Conservation (phyloP, 495 filamentous ascomycete species). For the Neurospora tetraspora region DNA sequence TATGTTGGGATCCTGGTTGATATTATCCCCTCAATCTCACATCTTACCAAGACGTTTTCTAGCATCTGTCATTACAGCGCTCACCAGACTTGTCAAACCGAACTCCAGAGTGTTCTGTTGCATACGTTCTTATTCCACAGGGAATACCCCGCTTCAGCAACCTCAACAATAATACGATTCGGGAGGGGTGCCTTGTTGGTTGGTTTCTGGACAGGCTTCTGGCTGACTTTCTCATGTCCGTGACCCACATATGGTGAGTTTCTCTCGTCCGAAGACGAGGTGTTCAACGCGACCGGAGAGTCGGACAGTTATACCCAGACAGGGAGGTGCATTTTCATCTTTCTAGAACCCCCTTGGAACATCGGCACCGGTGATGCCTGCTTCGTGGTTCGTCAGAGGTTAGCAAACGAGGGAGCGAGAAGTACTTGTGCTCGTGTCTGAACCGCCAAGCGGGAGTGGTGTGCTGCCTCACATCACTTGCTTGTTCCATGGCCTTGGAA, state of each 20-base stretch:
- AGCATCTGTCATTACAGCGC: background rate
- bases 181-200: background rate
- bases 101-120: background rate
- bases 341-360: background rate
- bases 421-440: slow-evolving; percentile 3
- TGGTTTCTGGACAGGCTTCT: background rate
- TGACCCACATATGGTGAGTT: background rate
- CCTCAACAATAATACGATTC: background rate
- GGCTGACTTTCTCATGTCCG: background rate
- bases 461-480: background rate
- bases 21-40: background rate
- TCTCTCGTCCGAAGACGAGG: background rate
- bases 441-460: slow-evolving; percentile 1
- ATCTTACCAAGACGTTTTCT: background rate
- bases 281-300: background rate
- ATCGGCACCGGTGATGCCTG: background rate
- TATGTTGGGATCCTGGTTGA: background rate
- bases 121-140: background rate
- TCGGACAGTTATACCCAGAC: background rate
- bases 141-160: background rate
- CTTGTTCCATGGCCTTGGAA: background rate
- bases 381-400: background rate
- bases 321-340: background rate
- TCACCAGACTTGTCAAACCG: background rate
- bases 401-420: background rate